phyloP scores from a whole-genome alignment of 2,329 filamentous ascomycete genomes.

The Penicillium vulpinum region DNA sequence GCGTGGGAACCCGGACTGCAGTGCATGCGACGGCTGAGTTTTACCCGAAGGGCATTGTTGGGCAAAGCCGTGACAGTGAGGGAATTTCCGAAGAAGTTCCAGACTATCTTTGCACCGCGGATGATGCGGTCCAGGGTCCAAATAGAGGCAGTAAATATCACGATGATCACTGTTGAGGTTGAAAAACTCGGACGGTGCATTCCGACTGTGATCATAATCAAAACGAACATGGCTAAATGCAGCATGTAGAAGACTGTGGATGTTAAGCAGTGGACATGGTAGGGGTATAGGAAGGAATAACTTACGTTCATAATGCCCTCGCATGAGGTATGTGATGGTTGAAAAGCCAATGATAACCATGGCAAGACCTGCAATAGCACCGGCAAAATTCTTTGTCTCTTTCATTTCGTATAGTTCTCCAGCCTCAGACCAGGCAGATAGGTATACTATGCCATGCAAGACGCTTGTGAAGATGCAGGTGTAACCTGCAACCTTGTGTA shows the following conservation, averaged over 20 bases:
- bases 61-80: conserved; percentile 5
- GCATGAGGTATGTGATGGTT: conserved; percentile 4
- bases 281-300: not conserved
- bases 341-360: conserved; percentile 5
- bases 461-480: conserved; percentile 15
- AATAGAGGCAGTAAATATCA: conserved; percentile 12
- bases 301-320: not conserved
- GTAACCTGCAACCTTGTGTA: conserved; percentile 20
- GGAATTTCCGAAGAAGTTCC: conserved; percentile 12
- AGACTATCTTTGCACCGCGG: conserved; percentile 8
- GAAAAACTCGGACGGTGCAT: conserved; percentile 14
- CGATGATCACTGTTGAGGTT: conserved; percentile 6
- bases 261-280: not conserved
- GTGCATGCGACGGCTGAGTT: not conserved
- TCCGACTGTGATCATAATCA: conserved; percentile 12
- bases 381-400: not conserved
- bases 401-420: not conserved
- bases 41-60: conserved; percentile 1
- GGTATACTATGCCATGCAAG: conserved; percentile 1
- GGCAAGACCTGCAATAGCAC: not conserved
- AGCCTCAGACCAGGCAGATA: conserved; percentile 2
- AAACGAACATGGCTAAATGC: conserved; percentile 10
- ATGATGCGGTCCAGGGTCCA: conserved; percentile 10
- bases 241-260: conserved; percentile 13
- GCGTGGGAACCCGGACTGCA: not conserved